Evolutionary conservation across 768 basidiomycete genomes (phyloP), one percentile per base, ranked within the genome.

Genomic region (Amanita jacksonii): DNA sequence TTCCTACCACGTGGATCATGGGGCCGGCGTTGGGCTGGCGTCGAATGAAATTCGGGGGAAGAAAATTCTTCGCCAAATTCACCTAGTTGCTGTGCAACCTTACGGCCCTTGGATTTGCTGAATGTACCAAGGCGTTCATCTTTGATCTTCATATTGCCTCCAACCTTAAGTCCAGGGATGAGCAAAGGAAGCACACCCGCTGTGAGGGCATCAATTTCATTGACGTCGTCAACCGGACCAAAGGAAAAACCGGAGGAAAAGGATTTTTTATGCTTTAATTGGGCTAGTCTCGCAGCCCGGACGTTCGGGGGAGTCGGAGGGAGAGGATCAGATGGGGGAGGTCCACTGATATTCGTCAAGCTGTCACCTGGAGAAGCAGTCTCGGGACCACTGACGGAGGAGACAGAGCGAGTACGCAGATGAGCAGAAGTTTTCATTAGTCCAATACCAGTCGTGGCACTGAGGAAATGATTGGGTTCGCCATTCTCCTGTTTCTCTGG

Each of bases 261-360:
- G 0, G 77, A 80, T 51, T 77, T 79, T 60, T 74, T 72, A 60
- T 82, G 80, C 3, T 65, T 60, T 20, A 76, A 65, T 54, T 69
- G 60, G 31, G 71, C 74, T n/a, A 69, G 69, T 40, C 72, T 74
- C 37, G 73, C 77, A 22, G 69, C 70, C 51, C 72, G 68, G 38
- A 82, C 72, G 46, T 69, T 79, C 1, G 79, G 80, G 23, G 82
- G 82, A n/a, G 81, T 86, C 2, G 83, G 82, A 8, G 83, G 82
- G 25, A 85, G 70, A 8, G 83, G 82, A 51, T 76, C 73, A 1
- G 77, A 67, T 3, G 83, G 82, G 23, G 83, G 82, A 8, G 77
- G 76, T 3, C 40, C 25, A 53, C 66, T 76, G 48, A 66, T 61
- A 48, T 56, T 64, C 53, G 18, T 16, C 2, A 65, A 62, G 22